Percentiles rank a stretch among this genome's conserved stretches.
phyloP scores from a whole-genome alignment of 1,139 yeast genomes.

The Candida sp. region DNA sequence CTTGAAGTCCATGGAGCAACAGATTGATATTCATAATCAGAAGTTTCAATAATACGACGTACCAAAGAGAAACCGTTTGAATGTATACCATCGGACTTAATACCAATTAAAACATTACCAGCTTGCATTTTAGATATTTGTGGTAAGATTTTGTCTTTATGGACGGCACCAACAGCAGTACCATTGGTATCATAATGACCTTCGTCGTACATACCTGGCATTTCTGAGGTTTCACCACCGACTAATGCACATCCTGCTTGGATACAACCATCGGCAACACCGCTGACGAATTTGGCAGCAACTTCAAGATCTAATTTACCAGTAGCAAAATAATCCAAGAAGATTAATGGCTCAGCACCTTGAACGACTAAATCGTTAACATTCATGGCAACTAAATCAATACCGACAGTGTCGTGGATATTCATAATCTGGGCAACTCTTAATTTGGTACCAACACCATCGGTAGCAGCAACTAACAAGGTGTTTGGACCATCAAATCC shows the following conservation, averaged over 20 bases:
- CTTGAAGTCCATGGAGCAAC: slow-evolving; percentile 81
- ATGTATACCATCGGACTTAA: slow-evolving; percentile 90
- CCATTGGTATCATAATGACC: slow-evolving; percentile 99
- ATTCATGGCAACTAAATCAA: slow-evolving; percentile 98
- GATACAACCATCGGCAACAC: slow-evolving; percentile 96
- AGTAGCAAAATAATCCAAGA: slow-evolving; percentile 95
- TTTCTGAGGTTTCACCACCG: slow-evolving; percentile 99
- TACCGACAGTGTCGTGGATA: slow-evolving; percentile 95
- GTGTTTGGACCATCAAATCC: slow-evolving; percentile 79
- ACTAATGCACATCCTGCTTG: slow-evolving; percentile 96
- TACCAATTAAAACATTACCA: slow-evolving; percentile 84
- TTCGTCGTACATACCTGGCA: slow-evolving; percentile 98
- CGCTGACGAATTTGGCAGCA: slow-evolving; percentile 87
- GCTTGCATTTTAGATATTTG: slow-evolving; percentile 57
- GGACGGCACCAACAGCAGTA: slow-evolving; percentile 99
- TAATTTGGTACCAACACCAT: slow-evolving; percentile 98
- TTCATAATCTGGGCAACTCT: slow-evolving; percentile 89
- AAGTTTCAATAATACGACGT: slow-evolving; percentile 86
- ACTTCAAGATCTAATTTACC: slow-evolving; percentile 82
- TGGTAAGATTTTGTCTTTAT: slow-evolving; percentile 73
- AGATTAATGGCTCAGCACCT: slow-evolving; percentile 97
- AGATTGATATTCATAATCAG: slow-evolving; percentile 64
- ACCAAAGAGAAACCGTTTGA: slow-evolving; percentile 96
- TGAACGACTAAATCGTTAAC: slow-evolving; percentile 97
- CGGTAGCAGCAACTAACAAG: slow-evolving; percentile 93